phyloP scores from a whole-genome alignment of 164 flowering plant species.

The Vitis rotundifolia region DNA sequence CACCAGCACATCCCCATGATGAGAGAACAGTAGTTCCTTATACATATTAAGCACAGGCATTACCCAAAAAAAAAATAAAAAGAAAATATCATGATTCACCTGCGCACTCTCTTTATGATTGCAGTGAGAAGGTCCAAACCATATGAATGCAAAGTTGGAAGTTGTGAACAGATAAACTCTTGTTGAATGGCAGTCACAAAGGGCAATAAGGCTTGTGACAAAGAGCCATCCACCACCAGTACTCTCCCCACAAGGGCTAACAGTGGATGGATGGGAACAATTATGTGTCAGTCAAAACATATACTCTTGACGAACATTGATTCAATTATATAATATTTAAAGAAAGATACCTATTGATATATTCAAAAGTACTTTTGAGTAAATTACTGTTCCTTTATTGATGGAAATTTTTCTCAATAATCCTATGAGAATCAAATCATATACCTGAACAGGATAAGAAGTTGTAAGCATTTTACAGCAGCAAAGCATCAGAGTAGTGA shows the following conservation, averaged over 20 bases:
- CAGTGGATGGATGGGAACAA: conserved; percentile 60
- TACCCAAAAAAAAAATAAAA: background rate
- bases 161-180: conserved; percentile 66
- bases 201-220: conserved; percentile 35
- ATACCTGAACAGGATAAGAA: conserved; percentile 77
- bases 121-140: conserved; percentile 69
- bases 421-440: background rate
- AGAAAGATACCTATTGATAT: background rate
- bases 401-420: background rate
- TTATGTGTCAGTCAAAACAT: conserved; percentile 43
- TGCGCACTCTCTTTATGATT: conserved; percentile 57
- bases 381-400: background rate
- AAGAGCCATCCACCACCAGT: conserved; percentile 76
- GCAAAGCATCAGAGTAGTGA: conserved; percentile 54
- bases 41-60: background rate
- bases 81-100: conserved; percentile 36
- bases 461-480: conserved; percentile 65
- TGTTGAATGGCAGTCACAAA: conserved; percentile 64
- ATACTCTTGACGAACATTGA: too few species aligned
- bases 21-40: background rate
- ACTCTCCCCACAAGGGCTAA: conserved; percentile 72
- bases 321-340: background rate
- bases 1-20: too few species aligned
- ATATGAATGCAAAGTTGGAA: conserved; percentile 65
- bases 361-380: background rate